Evolutionary conservation across 495 filamentous ascomycete genomes (phyloP).

Genomic region (Mycothermus thermophilus): DNA sequence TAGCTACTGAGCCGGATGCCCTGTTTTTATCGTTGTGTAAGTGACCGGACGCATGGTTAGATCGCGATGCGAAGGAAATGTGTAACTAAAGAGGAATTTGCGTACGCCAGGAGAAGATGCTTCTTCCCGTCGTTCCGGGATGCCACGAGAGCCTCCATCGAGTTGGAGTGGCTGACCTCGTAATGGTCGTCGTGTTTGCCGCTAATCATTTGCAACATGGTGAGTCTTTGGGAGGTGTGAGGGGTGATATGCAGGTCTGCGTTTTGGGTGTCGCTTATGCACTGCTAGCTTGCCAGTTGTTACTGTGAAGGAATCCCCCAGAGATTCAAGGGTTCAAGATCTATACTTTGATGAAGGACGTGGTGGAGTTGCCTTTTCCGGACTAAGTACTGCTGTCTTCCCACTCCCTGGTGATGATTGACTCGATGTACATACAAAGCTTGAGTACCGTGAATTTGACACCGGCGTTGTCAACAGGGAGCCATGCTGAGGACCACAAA

Average conservation of each 20-base stretch:
- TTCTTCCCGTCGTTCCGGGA: constrained; percentile 45
- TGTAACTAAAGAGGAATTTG: not conserved
- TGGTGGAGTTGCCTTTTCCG: no score
- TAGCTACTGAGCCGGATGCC: constrained; percentile 49
- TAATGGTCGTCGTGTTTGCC: constrained; percentile 22
- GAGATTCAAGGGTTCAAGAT: no score
- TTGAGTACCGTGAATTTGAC: no score
- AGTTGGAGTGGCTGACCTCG: constrained; percentile 15
- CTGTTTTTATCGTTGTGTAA: no score
- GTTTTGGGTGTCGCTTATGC: not conserved
- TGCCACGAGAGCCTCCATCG: constrained; percentile 19
- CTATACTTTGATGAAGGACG: no score
- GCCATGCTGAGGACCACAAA: no score
- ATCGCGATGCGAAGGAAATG: constrained; percentile 26
- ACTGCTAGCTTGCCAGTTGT: no score
- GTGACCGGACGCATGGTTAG: constrained; percentile 1
- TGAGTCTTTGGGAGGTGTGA: constrained; percentile 1
- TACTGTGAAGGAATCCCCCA: no score
- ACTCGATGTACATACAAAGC: no score
- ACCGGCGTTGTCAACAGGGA: no score
- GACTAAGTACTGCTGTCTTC: no score
- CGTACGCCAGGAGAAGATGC: constrained; percentile 69
- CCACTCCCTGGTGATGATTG: no score
- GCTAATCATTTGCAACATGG: constrained; percentile 23
- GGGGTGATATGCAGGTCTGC: constrained; percentile 1